Base-by-base conservation (phyloP, 106 monocot genomes). In the Ottelia alismoides region DNA sequence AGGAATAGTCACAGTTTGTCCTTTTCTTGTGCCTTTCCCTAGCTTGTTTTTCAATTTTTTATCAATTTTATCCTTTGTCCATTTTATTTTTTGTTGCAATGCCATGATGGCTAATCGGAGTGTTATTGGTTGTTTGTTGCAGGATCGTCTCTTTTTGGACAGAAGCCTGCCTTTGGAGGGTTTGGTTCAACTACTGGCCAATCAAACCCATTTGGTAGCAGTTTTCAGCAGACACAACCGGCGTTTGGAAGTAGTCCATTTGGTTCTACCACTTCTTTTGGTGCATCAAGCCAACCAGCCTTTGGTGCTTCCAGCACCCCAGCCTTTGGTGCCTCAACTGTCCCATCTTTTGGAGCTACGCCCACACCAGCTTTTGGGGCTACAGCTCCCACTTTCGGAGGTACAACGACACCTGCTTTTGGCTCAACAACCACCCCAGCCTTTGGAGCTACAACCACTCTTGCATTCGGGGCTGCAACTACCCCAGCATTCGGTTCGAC, bases 221-320 rank as follows among this genome's bases (percentile, higher is more conserved):
- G 76, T 59, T 81, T 92, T 57, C 85, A 85, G 60, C 91, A 92
- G 62, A 64, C 87, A 50, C 92, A 92, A 45, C 74, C 87, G 26
- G 70, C 83, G 54, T 92, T 77, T 75, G 92, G 92, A 21, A 77
- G 77, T 54, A 76, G 24, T 28, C 52, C 53, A 23, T 83, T 92
- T 80, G 92, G 86, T 66, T 77, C 86, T 17, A 70, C 74, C 17
- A 47, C 53, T 22, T 57, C 76, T 18, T 88, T 88, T 79, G 88
- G 82, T 25, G 78, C 75, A 30, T 57, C 78, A 22, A 84, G 70
- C 55, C 73, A 68, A 56, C 83, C 94, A 49, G 70, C 92, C 29
- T 87, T 83, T 71, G 87, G 87, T 20, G 48, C 79, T n/a, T n/a
- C n/a, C n/a, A n/a, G n/a, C n/a, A n/a, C n/a, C n/a, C n/a, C n/a